Evolutionary conservation across 148 eudicot species (phyloP).

Genomic region (Fallopia convolvulus): DNA sequence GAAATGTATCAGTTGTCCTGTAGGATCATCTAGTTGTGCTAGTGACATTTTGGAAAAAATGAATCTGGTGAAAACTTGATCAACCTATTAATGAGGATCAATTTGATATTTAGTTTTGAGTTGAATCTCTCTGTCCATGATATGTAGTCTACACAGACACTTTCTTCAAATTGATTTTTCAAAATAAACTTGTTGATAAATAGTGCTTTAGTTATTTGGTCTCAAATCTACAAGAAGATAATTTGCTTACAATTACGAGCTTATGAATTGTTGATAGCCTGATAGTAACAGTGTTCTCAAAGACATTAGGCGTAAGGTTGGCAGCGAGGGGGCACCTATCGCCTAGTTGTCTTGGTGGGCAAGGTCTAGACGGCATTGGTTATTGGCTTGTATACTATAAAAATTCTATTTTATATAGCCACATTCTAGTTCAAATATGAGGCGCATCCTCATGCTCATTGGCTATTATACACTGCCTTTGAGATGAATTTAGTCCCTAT

Average conservation of each 20-base stretch:
- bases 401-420: no score
- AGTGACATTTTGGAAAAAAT: background rate
- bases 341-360: no score
- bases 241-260: background rate
- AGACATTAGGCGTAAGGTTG: no score
- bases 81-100: background rate
- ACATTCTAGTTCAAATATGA: no score
- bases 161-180: background rate
- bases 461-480: no score
- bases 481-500: no score
- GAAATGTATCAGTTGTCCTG: background rate
- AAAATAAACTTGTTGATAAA: background rate
- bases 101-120: background rate
- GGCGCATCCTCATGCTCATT: no score
- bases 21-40: background rate
- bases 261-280: background rate
- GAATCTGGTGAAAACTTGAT: background rate
- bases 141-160: background rate
- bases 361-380: no score
- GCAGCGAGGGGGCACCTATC: no score
- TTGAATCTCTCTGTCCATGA: constrained; percentile 9
- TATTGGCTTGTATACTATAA: no score
- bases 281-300: background rate
- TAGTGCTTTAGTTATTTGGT: background rate
- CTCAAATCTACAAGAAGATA: background rate